Conservation (phyloP, 768 basidiomycete genomes). For the Rhodocollybia butyracea region DNA sequence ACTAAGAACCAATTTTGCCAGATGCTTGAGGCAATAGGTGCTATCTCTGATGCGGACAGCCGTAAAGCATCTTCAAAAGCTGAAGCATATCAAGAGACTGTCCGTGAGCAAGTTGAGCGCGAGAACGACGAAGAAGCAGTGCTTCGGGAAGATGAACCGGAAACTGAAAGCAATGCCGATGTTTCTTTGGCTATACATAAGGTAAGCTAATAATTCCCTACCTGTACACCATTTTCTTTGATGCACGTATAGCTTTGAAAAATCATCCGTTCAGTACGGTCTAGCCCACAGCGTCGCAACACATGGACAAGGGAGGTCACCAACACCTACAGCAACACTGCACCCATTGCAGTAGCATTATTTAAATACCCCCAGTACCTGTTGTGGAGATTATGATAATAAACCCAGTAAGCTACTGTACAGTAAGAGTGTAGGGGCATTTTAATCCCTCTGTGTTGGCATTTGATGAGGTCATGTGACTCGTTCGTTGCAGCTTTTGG, state of each 20-base stretch:
- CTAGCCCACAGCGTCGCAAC: conserved; percentile 20
- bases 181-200: conserved; percentile 13
- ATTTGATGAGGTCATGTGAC: too few relatives aligned
- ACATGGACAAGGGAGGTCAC: conserved; percentile 17
- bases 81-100: conserved; percentile 20
- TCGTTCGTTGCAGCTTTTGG: too few relatives aligned
- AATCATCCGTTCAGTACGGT: conserved; percentile 18
- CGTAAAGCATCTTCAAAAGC: conserved; percentile 11
- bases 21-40: conserved; percentile 30
- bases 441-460: too few relatives aligned
- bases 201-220: conserved; percentile 9
- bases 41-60: conserved; percentile 13
- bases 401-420: too few relatives aligned
- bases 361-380: too few relatives aligned
- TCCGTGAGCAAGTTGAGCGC: conserved; percentile 9
- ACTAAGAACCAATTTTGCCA: conserved; percentile 8
- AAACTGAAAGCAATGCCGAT: background rate
- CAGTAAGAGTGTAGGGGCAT: too few relatives aligned
- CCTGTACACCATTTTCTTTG: too few relatives aligned
- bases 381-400: too few relatives aligned
- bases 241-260: conserved; percentile 22
- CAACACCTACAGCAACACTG: background rate
- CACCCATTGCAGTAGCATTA: too few relatives aligned
- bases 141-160: conserved; percentile 10
- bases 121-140: conserved; percentile 13